Conservation (phyloP, 495 filamentous ascomycete species). For the Lasiosphaeris hirsuta region DNA sequence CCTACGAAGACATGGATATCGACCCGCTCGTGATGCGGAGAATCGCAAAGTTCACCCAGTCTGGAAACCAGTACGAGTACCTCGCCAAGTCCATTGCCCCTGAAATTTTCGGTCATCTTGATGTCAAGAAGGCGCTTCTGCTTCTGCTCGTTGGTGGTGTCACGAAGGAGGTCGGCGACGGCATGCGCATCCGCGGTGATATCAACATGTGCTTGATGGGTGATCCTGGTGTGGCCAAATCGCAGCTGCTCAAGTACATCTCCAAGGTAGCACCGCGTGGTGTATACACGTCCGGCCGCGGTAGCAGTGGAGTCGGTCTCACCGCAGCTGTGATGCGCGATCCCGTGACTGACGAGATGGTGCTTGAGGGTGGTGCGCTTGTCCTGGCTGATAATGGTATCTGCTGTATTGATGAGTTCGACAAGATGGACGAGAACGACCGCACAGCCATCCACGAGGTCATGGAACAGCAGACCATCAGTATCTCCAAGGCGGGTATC, state of each 20-base stretch:
- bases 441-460: slow-evolving; percentile 98
- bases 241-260: slow-evolving; percentile 95
- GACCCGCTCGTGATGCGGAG: slow-evolving; percentile 73
- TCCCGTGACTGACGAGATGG: slow-evolving; percentile 98
- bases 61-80: slow-evolving; percentile 90
- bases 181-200: slow-evolving; percentile 96
- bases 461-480: slow-evolving; percentile 99
- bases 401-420: slow-evolving; percentile 99
- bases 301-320: slow-evolving; percentile 93
- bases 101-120: slow-evolving; percentile 92
- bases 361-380: slow-evolving; percentile 92
- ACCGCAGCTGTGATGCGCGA: slow-evolving; percentile 98
- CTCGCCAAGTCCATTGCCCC: slow-evolving; percentile 93
- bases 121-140: slow-evolving; percentile 96
- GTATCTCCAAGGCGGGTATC: slow-evolving; percentile 97
- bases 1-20: slow-evolving; percentile 78
- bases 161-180: slow-evolving; percentile 94
- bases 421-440: slow-evolving; percentile 98
- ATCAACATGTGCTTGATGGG: slow-evolving; percentile 99
- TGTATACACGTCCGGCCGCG: slow-evolving; percentile 96
- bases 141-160: slow-evolving; percentile 94
- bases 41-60: slow-evolving; percentile 74
- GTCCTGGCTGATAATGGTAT: slow-evolving; percentile 97
- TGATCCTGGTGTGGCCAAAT: slow-evolving; percentile 98
- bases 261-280: slow-evolving; percentile 95